Base-by-base conservation (phyloP, 192 early-diverging fungal species). In the Geranomyces michiganensis region DNA sequence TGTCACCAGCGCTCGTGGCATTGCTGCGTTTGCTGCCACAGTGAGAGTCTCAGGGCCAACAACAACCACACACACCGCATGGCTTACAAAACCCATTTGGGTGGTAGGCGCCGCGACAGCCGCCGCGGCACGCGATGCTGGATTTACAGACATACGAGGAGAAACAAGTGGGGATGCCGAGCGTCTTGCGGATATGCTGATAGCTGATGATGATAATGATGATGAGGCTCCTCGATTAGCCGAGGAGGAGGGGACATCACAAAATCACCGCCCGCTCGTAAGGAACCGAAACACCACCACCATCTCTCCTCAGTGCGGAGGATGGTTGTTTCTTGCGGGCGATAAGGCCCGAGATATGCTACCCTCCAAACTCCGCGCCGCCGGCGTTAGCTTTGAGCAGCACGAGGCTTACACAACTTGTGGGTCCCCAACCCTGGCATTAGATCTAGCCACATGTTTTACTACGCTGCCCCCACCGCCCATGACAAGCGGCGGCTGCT, bases 271-370 rank as follows among this genome's bases (percentile, higher is more conserved):
- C n/a, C n/a, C n/a, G n/a, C n/a, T n/a, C n/a, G n/a, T n/a, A n/a
- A 24, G 51, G 21, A 53, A 53, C 51, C 51, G 6, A 41, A 10
- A 41, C 36, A n/a, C n/a, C n/a, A n/a, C n/a, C n/a, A n/a, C n/a
- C n/a, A n/a, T n/a, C n/a, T n/a, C n/a, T n/a, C n/a, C n/a, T n/a
- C n/a, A n/a, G n/a, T n/a, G n/a, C n/a, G n/a, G n/a, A n/a, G 29
- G 17, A 17, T 30, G 81, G 30, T 64, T 88, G 47, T 86, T 88
- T 60, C 71, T 88, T 22, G 73, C 77, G 3, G 86, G 86, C 24
- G 84, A 86, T 62, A 88, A 88, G 56, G 74, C 77, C 12, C 68
- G 77, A 2, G 76, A 81, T 59, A 63, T 78, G 7, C 46, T 88
- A 19, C 78, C 80, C 17, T 19, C 51, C 13, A 41, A 32, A 30